Base-by-base conservation (phyloP, 2,329 filamentous ascomycete genomes). In the Epichloe gansuensis region DNA sequence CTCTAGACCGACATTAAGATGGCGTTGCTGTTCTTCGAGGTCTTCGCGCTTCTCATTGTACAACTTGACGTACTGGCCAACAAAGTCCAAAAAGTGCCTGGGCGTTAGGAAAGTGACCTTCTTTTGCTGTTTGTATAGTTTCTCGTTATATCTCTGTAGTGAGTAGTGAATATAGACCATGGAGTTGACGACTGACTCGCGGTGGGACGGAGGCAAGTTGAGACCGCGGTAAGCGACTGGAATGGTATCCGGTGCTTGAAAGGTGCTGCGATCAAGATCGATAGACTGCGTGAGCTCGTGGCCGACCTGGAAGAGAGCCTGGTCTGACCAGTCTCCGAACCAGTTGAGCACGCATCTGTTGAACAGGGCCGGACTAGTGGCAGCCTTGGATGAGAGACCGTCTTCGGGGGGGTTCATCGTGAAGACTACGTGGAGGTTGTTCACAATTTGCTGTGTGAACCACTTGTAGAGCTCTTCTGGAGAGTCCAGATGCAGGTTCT, bases 401-500 rank as follows among this genome's bases (percentile, higher is more conserved):
- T 93, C 93, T 64, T 96, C 89, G 0, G 93, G 94, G 17, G 93
- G 93, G 68, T 99, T 99, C 93, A 99, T 99, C 3, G 93, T 99
- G 68, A 99, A 98, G 23, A 99, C 93, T 47, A 99, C 93, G 63
- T 99, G 93, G 41, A 99, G 73, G 64, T 99, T 99, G 74, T 95
- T 95, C 66, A 98, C 87, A 62, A 99, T 97, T 68, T 99, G 93
- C 62, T 95, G 88, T 0, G 94, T 98, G 72, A 99, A 99, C 93
- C 93, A 99, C 72, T 97, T 97, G 77, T 98, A 98, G n/a, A 98
- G 76, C 68, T 99, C 93, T 71, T 99, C 94, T 60, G 95, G 90
- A 1, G 93, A 97, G 70, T 99, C 93, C 1, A 98, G 80, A 54
- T 97, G 82, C 53, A 97, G 77, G 47, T 93, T 93, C 72, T 98